Evolutionary conservation across 352 stramenopile genomes (phyloP), one percentile per base, ranked within the genome.

Genomic region (Thraustochytrium striatum): DNA sequence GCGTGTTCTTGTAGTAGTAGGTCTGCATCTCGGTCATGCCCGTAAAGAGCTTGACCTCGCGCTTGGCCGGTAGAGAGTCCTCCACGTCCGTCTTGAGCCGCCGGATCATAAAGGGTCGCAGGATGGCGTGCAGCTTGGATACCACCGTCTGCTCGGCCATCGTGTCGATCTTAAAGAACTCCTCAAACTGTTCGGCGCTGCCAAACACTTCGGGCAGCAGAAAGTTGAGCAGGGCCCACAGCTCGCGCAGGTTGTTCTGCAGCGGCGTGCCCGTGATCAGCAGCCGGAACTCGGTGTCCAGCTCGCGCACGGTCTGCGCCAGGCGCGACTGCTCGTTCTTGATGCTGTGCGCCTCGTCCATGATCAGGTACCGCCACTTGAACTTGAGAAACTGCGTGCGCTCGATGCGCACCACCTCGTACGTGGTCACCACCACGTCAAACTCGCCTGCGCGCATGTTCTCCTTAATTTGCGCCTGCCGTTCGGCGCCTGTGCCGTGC

Each of bases 221-320:
- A 85, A 99, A 99, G 87, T 99, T 99, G n/a, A 99, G 87, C 78
- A 99, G 85, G 25, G 97, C 96, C 97, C 97, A 99, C 2, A 99
- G 88, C 87, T 99, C 96, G 83, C 98, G 95, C 58, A 99, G 87
- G 83, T 99, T 99, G 87, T 99, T 99, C 86, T 99, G 83, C 19
- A 87, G 84, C 33, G 92, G 92, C n/a, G 92, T 97, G 47, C 92
- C 92, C 11, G 92, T 97, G 8, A 97, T 82, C 5, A 97, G 82
- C 0, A 97, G 83, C 8, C 89, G 83, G 73, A 88, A 88, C 47
- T 88, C 80, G 3, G 87, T 92, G 1, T 88, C 86, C 21, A 97
- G 84, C 8, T 85, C 82, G 30, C 91, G 83, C 25, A 96, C 88
- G 16, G 84, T 88, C 81, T 88, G 69, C 32, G 83, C 81, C 83